phyloP scores from a whole-genome alignment of 2,329 filamentous ascomycete genomes.

The Clonostachys sp. region DNA sequence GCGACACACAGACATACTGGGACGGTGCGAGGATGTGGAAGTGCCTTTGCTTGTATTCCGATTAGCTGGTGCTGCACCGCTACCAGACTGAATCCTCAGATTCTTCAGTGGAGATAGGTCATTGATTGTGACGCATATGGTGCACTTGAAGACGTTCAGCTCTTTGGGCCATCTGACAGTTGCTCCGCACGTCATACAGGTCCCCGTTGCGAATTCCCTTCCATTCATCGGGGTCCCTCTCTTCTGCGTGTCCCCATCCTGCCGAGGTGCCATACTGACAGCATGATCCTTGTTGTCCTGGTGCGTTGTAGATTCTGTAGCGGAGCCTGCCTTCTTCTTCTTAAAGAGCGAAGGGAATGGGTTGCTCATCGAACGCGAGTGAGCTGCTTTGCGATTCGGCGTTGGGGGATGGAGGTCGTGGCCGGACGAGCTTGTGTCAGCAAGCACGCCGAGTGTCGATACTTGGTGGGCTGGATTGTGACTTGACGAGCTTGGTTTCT shows the following conservation, averaged over 20 bases:
- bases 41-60: no score
- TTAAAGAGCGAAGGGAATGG: conserved; percentile 69
- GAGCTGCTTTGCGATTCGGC: background rate
- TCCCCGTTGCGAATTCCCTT: conserved; percentile 37
- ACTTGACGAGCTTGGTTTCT: no score
- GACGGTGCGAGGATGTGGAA: no score
- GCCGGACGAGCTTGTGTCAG: no score
- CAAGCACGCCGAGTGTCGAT: no score
- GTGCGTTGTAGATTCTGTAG: background rate
- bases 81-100: background rate
- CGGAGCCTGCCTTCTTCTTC: conserved; percentile 8
- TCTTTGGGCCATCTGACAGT: conserved; percentile 75
- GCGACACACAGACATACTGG: no score
- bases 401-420: background rate
- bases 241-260: background rate
- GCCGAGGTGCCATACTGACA: no score
- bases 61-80: no score
- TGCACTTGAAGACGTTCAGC: conserved; percentile 73
- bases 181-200: conserved; percentile 83
- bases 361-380: conserved; percentile 67
- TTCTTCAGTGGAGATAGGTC: conserved; percentile 47
- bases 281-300: no score
- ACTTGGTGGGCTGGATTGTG: no score
- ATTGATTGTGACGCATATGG: conserved; percentile 80
- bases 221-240: background rate